These are phyloP conservation scores for Dioscorea zingiberensis DNA, from an alignment of 106 monocot genomes.

Conservation along the genomic window DNA sequence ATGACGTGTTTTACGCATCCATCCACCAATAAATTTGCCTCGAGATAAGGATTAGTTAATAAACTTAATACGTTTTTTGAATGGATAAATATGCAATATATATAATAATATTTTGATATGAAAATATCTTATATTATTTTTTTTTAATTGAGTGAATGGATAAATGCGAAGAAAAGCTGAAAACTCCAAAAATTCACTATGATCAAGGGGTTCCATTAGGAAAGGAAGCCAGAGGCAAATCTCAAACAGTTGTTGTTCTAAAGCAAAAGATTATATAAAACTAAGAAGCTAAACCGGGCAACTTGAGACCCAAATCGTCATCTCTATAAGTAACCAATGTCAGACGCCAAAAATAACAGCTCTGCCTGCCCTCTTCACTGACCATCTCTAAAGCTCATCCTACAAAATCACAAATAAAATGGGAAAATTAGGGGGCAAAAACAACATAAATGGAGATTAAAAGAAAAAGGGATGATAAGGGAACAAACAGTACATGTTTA, in stretches of 20 bases:
- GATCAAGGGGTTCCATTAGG: too few species aligned
- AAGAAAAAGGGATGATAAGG: too few species aligned
- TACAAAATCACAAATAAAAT: not conserved
- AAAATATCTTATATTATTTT: too few species aligned
- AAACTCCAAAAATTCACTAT: not conserved
- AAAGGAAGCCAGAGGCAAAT: not conserved
- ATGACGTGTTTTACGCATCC: too few species aligned
- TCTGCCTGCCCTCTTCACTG: not conserved
- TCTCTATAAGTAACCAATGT: not conserved
- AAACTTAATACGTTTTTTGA: too few species aligned
- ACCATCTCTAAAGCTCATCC: conserved; percentile 18
- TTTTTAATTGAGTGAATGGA: too few species aligned
- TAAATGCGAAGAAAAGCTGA: not conserved
- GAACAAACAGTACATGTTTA: conserved; percentile 12
- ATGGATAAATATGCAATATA: too few species aligned
- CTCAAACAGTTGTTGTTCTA: not conserved
- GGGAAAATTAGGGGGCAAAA: not conserved
- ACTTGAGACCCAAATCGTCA: not conserved
- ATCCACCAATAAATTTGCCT: too few species aligned
- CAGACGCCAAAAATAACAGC: conserved; percentile 1
- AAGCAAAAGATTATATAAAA: not conserved
- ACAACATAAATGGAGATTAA: not conserved
- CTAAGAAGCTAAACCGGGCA: not conserved
- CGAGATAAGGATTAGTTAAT: too few species aligned
- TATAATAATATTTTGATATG: too few species aligned